These are phyloP conservation scores for Leccinum longicurvipes DNA, from an alignment of 768 basidiomycete species.

Conservation along the genomic window DNA sequence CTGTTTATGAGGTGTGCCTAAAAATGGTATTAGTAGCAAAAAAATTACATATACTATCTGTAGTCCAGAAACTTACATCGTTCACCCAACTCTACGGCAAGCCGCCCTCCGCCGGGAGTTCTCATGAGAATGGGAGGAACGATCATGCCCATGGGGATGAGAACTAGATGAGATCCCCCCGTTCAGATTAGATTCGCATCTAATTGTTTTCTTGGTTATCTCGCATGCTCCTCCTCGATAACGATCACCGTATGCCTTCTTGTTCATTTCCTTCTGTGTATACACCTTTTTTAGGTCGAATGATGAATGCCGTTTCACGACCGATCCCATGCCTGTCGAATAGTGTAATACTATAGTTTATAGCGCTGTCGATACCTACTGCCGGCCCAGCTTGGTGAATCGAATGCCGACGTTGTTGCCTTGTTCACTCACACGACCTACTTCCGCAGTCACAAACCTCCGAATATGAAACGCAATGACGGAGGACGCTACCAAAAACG, in stretches of 20 bases:
- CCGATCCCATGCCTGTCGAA: slow-evolving; percentile 22
- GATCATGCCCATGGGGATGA: slow-evolving; percentile 27
- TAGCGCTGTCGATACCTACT: slow-evolving; percentile 30
- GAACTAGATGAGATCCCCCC: slow-evolving; percentile 26
- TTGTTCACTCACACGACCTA: not conserved
- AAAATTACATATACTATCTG: too few relatives aligned
- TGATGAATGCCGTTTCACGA: slow-evolving; percentile 19
- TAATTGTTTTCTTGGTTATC: slow-evolving; percentile 16
- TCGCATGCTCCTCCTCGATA: slow-evolving; percentile 9
- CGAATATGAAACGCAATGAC: slow-evolving; percentile 2
- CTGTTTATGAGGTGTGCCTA: too few relatives aligned
- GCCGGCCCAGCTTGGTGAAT: slow-evolving; percentile 18
- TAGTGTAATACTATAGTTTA: slow-evolving; percentile 27
- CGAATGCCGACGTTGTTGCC: slow-evolving; percentile 24
- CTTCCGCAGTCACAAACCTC: not conserved
- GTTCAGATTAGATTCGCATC: slow-evolving; percentile 15
- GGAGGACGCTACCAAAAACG: slow-evolving; percentile 4
- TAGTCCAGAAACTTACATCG: too few relatives aligned
- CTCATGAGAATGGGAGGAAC: slow-evolving; percentile 28
- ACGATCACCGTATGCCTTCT: slow-evolving; percentile 18
- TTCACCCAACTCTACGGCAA: slow-evolving; percentile 39
- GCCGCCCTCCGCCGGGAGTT: slow-evolving; percentile 34
- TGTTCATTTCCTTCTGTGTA: slow-evolving; percentile 12
- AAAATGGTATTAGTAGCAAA: too few relatives aligned
- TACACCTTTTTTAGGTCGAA: slow-evolving; percentile 30